Evolutionary conservation across 108 stramenopile genomes (phyloP), one percentile per base, ranked within the genome.

Genomic region (Pseudonitzschia delicatissima): DNA sequence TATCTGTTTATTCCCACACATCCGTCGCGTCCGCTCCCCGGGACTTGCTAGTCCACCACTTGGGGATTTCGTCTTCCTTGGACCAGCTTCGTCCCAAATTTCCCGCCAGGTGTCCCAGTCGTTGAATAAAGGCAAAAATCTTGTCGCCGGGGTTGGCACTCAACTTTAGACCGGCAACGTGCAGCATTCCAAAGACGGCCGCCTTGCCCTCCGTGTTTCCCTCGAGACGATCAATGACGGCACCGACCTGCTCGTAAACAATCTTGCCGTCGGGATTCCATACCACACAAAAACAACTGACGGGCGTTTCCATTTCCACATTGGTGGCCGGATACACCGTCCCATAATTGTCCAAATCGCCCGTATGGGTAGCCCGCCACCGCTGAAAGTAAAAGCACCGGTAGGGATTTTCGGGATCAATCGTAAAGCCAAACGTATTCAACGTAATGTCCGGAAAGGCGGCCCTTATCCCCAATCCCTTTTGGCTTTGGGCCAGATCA

Each of bases 361-460:
- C 77, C 27, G 73, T 55, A 52, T 69, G 29, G 5, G 80, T 81
- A 36, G 70, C 82, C 26, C 42, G 48, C 23, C 55, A 53, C 29
- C 82, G 64, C 39, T 68, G 61, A 18, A 79, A 65, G 69, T 68
- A 87, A 69, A 77, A 82, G 5, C 78, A 77, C 9, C 80, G 70
- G 42, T 77, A 67, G 0, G 80, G 75, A 48, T 87, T 63, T 44
- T 80, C 55, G 6, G 82, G 82, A 64, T 87, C 86, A 26, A 82
- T 64, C 15, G 57, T 53, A 48, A 74, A 83, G 0, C 86, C 86
- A 63, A 81, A 87, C 13, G 70, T 62, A 36, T 87, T 73, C 28
- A 74, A 28, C 4, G 40, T 31, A 12, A 87, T 63, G 57, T 87
- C 82, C n/a, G 82, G 82, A 49, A 87, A 73, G 0, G 86, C 82